These are phyloP conservation scores for Aspergillus japonicus DNA, from an alignment of 2,329 filamentous ascomycete genomes.

Conservation along the genomic window DNA sequence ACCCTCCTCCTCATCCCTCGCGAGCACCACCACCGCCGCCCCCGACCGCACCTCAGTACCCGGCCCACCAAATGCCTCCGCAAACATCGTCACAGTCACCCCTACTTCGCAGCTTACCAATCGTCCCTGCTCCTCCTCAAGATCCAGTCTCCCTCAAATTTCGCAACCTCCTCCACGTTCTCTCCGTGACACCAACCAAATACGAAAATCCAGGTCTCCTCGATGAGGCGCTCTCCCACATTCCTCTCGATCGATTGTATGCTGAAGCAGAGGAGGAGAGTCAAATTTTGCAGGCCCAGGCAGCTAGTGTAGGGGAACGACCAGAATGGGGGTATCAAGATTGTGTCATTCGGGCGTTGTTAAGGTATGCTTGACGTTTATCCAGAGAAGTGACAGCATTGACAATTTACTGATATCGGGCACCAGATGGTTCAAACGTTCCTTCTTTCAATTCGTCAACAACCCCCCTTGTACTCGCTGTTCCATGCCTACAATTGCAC, in stretches of 20 bases:
- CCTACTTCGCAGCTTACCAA: constrained; percentile 59
- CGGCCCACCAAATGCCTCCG: constrained; percentile 19
- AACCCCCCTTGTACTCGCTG: constrained; percentile 85
- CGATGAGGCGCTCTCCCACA: constrained; percentile 82
- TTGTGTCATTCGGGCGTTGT: constrained; percentile 83
- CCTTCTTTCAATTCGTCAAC: constrained; percentile 96
- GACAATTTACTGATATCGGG: constrained; percentile 13
- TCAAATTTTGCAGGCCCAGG: constrained; percentile 82
- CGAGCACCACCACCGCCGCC: constrained; percentile 39
- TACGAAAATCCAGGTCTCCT: constrained; percentile 95
- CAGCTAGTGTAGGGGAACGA: constrained; percentile 79
- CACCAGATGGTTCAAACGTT: constrained; percentile 85
- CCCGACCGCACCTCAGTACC: constrained; percentile 25
- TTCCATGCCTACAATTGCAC: constrained; percentile 74
- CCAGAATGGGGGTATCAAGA: constrained; percentile 97
- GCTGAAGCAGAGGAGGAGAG: constrained; percentile 90
- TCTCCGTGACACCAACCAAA: constrained; percentile 85
- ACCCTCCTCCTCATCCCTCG: constrained; percentile 30
- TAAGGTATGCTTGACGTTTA: constrained; percentile 60
- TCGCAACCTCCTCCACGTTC: constrained; percentile 75
- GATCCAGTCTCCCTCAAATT: constrained; percentile 72
- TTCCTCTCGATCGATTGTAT: constrained; percentile 89
- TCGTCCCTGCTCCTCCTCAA: constrained; percentile 72
- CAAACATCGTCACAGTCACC: constrained; percentile 35
- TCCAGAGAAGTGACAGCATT: constrained; percentile 10